Evolutionary conservation across 768 basidiomycete species (phyloP).

Genomic region (Russula compacta): DNA sequence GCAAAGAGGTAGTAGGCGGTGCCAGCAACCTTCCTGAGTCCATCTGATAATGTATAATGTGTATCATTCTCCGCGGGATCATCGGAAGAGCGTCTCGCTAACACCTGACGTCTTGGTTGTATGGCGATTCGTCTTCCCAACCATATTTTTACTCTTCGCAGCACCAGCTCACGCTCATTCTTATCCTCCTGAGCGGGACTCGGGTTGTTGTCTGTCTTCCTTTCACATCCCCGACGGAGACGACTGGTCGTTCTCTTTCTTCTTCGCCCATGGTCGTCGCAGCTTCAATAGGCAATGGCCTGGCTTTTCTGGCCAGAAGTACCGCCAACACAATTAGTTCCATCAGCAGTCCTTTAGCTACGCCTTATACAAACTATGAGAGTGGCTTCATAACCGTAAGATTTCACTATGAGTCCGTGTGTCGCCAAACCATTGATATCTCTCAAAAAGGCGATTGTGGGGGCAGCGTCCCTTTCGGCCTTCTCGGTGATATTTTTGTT

Average conservation of each 20-base stretch:
- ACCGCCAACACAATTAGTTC: not conserved
- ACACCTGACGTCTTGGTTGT: too few relatives aligned
- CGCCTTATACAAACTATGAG: not conserved
- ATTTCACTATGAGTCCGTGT: not conserved
- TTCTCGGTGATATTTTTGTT: constrained; percentile 23
- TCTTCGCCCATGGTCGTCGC: not conserved
- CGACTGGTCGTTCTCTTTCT: not conserved
- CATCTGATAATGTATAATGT: too few relatives aligned
- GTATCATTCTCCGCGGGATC: too few relatives aligned
- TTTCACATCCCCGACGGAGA: not conserved
- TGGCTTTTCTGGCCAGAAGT: not conserved
- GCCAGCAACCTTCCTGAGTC: too few relatives aligned
- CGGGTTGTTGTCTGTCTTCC: not conserved
- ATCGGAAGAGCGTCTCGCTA: too few relatives aligned
- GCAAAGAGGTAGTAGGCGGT: too few relatives aligned
- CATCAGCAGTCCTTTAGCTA: not conserved
- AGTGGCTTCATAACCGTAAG: constrained; percentile 12
- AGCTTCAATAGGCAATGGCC: not conserved
- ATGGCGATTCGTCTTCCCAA: too few relatives aligned
- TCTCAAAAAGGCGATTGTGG: constrained; percentile 21
- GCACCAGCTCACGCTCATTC: too few relatives aligned
- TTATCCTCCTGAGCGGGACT: not conserved
- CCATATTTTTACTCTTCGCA: too few relatives aligned
- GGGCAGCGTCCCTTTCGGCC: constrained; percentile 24
- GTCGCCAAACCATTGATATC: not conserved